Evolutionary conservation across 2,329 filamentous ascomycete genomes (phyloP).

Genomic region (Polytolypa hystricis): DNA sequence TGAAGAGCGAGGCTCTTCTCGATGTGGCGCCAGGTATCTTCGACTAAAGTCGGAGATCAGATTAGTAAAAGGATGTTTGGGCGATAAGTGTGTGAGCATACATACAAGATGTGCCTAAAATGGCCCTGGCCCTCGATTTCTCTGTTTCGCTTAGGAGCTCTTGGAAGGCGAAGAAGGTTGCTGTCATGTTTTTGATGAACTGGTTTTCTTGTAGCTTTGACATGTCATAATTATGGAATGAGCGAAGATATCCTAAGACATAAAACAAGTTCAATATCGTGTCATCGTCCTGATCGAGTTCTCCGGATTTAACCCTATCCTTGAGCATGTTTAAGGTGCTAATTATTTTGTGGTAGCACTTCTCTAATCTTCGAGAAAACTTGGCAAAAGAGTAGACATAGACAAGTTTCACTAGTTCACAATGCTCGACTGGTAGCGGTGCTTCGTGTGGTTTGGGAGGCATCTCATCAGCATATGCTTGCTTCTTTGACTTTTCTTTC

Average conservation of each 20-base stretch:
- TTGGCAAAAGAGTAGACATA: background rate
- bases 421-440: background rate
- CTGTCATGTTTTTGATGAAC: background rate
- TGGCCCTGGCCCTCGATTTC: background rate
- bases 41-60: background rate
- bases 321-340: background rate
- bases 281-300: background rate
- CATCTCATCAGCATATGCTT: background rate
- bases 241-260: background rate
- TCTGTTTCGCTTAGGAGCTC: background rate
- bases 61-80: conserved; percentile 6
- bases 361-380: background rate
- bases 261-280: background rate
- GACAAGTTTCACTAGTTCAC: background rate
- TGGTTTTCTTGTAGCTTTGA: background rate
- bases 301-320: background rate
- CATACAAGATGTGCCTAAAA: background rate
- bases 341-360: background rate
- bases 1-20: background rate
- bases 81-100: background rate
- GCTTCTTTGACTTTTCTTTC: background rate
- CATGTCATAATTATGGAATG: background rate
- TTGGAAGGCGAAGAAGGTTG: background rate
- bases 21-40: background rate
- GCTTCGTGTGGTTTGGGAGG: background rate